Percentiles rank a stretch among this genome's conserved stretches.
phyloP scores from a whole-genome alignment of 768 basidiomycete species.

The Auricularia auricula-judae region DNA sequence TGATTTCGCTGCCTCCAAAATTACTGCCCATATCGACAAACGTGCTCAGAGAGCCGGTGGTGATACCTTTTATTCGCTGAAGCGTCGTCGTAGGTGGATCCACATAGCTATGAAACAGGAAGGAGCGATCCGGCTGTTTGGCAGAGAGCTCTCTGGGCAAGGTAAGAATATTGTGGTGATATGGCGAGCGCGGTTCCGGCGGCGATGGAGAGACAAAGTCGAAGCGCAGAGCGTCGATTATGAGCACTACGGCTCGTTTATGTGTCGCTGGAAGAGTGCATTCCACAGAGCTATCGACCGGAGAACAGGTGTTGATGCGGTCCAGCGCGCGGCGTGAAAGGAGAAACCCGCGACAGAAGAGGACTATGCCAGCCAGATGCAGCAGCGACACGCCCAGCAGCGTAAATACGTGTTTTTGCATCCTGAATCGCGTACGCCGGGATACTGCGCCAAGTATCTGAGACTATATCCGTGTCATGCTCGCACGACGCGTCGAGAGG shows the following conservation, averaged over 20 bases:
- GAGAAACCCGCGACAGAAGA: conserved; percentile 89
- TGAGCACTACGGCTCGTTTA: conserved; percentile 67
- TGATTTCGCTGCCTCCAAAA: conserved; percentile 77
- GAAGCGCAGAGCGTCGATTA: conserved; percentile 89
- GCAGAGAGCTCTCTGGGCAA: conserved; percentile 65
- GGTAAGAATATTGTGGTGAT: conserved; percentile 74
- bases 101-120: conserved; percentile 81
- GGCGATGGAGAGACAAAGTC: conserved; percentile 80
- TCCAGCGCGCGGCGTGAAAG: conserved; percentile 65
- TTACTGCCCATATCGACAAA: conserved; percentile 92
- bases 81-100: conserved; percentile 95
- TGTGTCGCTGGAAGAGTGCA: conserved; percentile 56
- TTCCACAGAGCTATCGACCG: conserved; percentile 11
- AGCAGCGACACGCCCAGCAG: conserved; percentile 21
- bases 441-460: too few relatives aligned
- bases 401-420: too few relatives aligned
- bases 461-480: too few relatives aligned
- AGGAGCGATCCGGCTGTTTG: conserved; percentile 54
- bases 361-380: conserved; percentile 71
- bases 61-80: conserved; percentile 89
- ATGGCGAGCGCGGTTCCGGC: conserved; percentile 40
- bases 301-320: conserved; percentile 33
- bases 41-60: conserved; percentile 90
- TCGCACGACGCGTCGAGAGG: too few relatives aligned
- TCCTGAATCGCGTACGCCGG: too few relatives aligned